Evolutionary conservation across 2,329 filamentous ascomycete species (phyloP).

Genomic region (Monosporascus cannonballus): DNA sequence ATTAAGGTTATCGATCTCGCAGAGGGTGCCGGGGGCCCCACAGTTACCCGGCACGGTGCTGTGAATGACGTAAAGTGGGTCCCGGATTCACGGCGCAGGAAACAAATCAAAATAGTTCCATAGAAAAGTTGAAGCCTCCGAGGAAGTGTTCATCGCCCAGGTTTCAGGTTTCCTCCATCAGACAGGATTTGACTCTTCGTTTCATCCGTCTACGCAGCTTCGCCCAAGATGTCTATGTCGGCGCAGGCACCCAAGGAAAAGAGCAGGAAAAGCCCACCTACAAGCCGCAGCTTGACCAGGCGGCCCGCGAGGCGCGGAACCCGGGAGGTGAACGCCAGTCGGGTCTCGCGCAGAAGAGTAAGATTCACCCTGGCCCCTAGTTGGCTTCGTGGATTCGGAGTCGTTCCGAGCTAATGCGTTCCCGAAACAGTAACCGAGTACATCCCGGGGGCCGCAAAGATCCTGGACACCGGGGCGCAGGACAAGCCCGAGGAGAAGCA

Average conservation of each 20-base stretch:
- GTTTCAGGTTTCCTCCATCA: no score
- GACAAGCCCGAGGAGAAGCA: constrained; percentile 17
- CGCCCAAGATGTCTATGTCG: constrained; percentile 3
- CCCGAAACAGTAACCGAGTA: constrained; percentile 33
- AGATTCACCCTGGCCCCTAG: background rate
- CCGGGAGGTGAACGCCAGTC: constrained; percentile 22
- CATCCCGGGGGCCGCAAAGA: constrained; percentile 35
- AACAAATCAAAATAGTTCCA: background rate
- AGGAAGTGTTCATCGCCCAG: no score
- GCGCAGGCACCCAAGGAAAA: constrained; percentile 4
- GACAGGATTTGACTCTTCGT: no score
- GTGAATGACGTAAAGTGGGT: background rate
- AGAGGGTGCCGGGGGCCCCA: background rate
- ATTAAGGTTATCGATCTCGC: background rate
- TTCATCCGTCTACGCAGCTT: constrained; percentile 5
- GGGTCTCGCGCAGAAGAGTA: constrained; percentile 39
- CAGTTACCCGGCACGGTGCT: background rate
- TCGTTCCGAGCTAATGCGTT: background rate
- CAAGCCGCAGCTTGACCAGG: constrained; percentile 40
- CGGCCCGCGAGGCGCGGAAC: constrained; percentile 29
- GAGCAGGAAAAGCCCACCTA: constrained; percentile 23
- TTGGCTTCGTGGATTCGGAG: background rate
- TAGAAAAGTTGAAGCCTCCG: background rate
- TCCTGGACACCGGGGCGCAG: constrained; percentile 30
- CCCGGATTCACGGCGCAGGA: background rate